phyloP scores from a whole-genome alignment of 257 asterid species.

The Phtheirospermum japonicum region DNA sequence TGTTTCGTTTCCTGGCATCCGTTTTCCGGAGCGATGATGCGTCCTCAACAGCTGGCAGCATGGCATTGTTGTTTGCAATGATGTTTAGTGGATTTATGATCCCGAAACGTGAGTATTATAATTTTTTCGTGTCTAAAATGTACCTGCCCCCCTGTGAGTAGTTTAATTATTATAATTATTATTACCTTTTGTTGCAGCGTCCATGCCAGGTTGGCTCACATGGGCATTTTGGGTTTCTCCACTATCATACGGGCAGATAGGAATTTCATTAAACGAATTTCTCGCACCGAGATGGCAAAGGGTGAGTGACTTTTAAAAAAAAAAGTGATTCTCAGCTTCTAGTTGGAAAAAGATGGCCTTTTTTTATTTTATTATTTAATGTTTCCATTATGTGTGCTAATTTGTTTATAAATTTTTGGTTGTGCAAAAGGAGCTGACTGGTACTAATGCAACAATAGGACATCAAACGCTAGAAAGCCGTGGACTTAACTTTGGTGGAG shows the following conservation, averaged over 20 bases:
- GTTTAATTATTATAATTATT: not conserved
- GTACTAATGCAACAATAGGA: slow-evolving; percentile 42
- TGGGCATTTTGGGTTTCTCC: slow-evolving; percentile 74
- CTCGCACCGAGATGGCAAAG: slow-evolving; percentile 59
- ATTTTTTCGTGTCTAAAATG: not conserved
- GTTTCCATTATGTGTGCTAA: not conserved
- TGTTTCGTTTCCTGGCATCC: slow-evolving; percentile 59
- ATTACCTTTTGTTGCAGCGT: slow-evolving; percentile 36
- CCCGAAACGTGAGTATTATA: slow-evolving; percentile 39
- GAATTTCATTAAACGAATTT: slow-evolving; percentile 49
- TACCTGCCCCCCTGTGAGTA: not conserved
- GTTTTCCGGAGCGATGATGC: slow-evolving; percentile 37
- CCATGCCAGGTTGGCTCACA: slow-evolving; percentile 60
- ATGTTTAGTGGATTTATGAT: slow-evolving; percentile 53
- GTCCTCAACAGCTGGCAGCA: slow-evolving; percentile 42
- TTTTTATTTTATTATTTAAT: not conserved
- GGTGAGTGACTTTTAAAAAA: slow-evolving; percentile 29
- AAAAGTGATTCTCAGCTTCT: not conserved
- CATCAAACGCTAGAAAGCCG: slow-evolving; percentile 45
- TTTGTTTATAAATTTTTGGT: not conserved
- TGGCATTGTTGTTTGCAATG: slow-evolving; percentile 34
- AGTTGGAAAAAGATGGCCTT: not conserved
- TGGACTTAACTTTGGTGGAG: slow-evolving; percentile 45
- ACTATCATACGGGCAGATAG: slow-evolving; percentile 54
- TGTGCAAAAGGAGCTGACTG: slow-evolving; percentile 30